These are phyloP conservation scores for Aureobasidium zeae DNA, from an alignment of 2,329 filamentous ascomycete genomes.

Conservation along the genomic window DNA sequence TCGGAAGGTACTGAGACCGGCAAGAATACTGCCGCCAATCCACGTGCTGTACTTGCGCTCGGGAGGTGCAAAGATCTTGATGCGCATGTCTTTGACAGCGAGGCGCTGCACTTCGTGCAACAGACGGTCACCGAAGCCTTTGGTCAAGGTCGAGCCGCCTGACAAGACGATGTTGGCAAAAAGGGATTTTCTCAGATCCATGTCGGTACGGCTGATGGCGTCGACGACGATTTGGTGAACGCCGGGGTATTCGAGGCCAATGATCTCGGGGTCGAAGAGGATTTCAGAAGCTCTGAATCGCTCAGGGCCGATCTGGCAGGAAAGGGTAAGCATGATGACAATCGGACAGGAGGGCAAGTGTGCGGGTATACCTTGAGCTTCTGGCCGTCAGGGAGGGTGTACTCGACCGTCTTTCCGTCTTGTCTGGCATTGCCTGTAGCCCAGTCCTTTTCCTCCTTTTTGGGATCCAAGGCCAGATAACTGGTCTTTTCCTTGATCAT, in stretches of 20 bases:
- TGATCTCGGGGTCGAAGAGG: slow-evolving; percentile 93
- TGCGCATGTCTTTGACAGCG: slow-evolving; percentile 97
- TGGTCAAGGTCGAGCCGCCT: slow-evolving; percentile 89
- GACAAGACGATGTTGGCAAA: slow-evolving; percentile 97
- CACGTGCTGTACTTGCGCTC: slow-evolving; percentile 98
- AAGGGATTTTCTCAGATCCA: slow-evolving; percentile 86
- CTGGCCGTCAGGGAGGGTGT: slow-evolving; percentile 83
- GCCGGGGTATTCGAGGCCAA: slow-evolving; percentile 91
- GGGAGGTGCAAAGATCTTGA: slow-evolving; percentile 97
- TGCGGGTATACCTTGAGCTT: slow-evolving; percentile 63
- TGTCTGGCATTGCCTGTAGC: slow-evolving; percentile 56
- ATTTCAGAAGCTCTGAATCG: slow-evolving; percentile 95
- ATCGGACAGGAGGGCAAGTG: not conserved
- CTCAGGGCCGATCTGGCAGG: slow-evolving; percentile 71
- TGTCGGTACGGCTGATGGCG: slow-evolving; percentile 86
- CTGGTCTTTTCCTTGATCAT: slow-evolving; percentile 92
- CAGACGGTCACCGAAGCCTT: slow-evolving; percentile 89
- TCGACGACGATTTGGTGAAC: slow-evolving; percentile 98
- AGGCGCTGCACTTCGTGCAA: slow-evolving; percentile 85
- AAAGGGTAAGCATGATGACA: slow-evolving; percentile 3
- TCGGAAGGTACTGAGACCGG: slow-evolving; percentile 92
- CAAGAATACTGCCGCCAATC: slow-evolving; percentile 96
- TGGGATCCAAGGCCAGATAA: slow-evolving; percentile 84
- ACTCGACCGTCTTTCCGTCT: slow-evolving; percentile 74
- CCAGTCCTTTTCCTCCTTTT: slow-evolving; percentile 96